Base-by-base conservation (phyloP, 2,329 filamentous ascomycete genomes). In the Phialophora verrucosa region DNA sequence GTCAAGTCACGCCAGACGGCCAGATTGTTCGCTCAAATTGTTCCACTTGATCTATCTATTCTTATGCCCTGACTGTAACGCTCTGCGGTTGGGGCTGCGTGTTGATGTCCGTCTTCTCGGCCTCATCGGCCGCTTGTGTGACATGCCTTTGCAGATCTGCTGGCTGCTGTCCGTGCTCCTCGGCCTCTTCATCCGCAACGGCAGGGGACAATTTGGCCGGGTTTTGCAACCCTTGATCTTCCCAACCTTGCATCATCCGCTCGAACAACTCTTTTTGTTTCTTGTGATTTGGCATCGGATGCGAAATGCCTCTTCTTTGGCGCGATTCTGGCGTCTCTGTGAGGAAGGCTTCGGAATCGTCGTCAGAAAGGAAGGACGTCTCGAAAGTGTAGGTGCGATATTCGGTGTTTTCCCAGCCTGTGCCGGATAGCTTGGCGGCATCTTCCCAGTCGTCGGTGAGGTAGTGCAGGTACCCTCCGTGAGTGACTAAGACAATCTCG, bases 381-480 rank as follows among this genome's bases (percentile, higher is more conserved):
- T 77, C 82, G 75, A 92, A 92, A 56, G 82, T 80, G 76, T 88
- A 93, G 4, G 87, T 87, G 65, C 91, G 86, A 75, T 82, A 88
- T 78, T 93, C 90, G 60, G 89, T 89, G 76, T 93, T 93, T 8
- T 77, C 75, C 91, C 91, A 93, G 5, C 87, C 89, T 10, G 90
- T 93, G 35, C 70, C 70, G 14, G 54, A 55, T 29, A 66, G 35
- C 44, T 65, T 69, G 53, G 61, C 35, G 73, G 73, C 84, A 50
- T 88, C 90, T 62, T 87, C 82, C 87, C 89, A 96, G 74, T 96
- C 92, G 71, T 93, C 87, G 0, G 91, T 95, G 69, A 97, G 80
- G 73, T 92, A 96, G 76, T 97, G 93, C 73, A 96, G 76, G 72
- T 93, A 91, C 0, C 90, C 91, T 1, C 93, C 93, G 73, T 96